Evolutionary conservation across 2,329 filamentous ascomycete species (phyloP).

Genomic region (Akanthomyces uredinophilus): DNA sequence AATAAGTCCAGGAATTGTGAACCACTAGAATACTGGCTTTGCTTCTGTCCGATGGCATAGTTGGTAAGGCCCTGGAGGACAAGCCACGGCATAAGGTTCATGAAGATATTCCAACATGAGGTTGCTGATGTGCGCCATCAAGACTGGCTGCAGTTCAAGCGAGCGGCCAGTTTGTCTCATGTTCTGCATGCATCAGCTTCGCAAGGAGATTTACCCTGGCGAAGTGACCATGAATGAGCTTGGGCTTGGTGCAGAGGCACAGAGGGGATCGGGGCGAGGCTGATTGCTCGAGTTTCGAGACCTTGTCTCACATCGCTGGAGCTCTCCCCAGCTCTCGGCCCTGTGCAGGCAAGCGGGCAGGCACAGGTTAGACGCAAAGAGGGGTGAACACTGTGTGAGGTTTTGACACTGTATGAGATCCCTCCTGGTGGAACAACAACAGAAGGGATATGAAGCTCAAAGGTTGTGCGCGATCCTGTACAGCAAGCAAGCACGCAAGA

Average conservation of each 20-base stretch:
- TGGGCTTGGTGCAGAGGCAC: neutral
- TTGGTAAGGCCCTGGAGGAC: neutral
- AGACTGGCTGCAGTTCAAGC: neutral
- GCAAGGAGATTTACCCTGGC: neutral
- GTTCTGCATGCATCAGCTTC: neutral
- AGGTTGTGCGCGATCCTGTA: neutral
- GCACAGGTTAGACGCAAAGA: too few species aligned
- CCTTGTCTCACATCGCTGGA: constrained; percentile 12
- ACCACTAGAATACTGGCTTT: neutral
- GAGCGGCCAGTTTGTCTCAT: neutral
- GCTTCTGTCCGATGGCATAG: neutral
- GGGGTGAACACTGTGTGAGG: neutral
- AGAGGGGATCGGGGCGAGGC: constrained; percentile 3
- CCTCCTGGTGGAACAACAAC: neutral
- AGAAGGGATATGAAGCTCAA: neutral
- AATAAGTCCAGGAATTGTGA: neutral
- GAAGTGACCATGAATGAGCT: neutral
- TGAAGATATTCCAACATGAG: neutral
- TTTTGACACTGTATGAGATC: neutral
- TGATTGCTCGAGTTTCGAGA: constrained; percentile 12
- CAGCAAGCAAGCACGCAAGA: neutral
- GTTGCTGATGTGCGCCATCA: neutral
- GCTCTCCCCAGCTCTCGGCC: neutral
- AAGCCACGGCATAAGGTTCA: neutral
- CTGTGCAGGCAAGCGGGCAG: neutral